These are phyloP conservation scores for Suillus alpinus DNA, from an alignment of 768 basidiomycete genomes.

Conservation along the genomic window DNA sequence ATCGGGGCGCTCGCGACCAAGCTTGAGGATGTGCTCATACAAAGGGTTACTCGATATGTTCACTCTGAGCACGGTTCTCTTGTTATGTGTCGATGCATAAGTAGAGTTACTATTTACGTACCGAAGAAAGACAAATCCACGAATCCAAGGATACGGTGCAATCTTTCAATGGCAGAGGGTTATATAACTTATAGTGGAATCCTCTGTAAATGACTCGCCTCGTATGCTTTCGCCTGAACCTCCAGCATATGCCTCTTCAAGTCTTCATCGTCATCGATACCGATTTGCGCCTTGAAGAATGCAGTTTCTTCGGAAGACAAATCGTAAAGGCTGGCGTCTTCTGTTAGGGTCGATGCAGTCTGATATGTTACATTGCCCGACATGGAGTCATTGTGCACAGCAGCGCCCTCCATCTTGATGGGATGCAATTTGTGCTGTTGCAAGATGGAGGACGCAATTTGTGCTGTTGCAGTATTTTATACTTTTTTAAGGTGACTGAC, in stretches of 20 bases:
- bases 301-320: constrained; percentile 3
- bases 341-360: too few species aligned
- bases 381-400: neutral
- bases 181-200: neutral
- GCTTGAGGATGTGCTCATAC: constrained; percentile 29
- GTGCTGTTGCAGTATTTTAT: neutral
- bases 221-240: constrained; percentile 26
- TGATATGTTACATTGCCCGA: neutral
- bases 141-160: constrained; percentile 25
- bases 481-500: neutral
- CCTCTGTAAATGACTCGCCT: constrained; percentile 7
- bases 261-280: constrained; percentile 24
- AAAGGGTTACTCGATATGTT: neutral
- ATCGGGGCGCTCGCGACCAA: constrained; percentile 33
- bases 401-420: neutral
- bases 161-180: neutral
- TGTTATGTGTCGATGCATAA: neutral
- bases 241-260: constrained; percentile 25
- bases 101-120: neutral
- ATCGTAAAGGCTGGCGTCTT: neutral
- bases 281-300: constrained; percentile 24
- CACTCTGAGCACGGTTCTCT: neutral
- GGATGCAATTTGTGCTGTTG: neutral
- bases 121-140: constrained; percentile 19
- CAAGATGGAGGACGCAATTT: neutral